phyloP scores from a whole-genome alignment of 768 basidiomycete genomes.

The Kwoniella sp. region DNA sequence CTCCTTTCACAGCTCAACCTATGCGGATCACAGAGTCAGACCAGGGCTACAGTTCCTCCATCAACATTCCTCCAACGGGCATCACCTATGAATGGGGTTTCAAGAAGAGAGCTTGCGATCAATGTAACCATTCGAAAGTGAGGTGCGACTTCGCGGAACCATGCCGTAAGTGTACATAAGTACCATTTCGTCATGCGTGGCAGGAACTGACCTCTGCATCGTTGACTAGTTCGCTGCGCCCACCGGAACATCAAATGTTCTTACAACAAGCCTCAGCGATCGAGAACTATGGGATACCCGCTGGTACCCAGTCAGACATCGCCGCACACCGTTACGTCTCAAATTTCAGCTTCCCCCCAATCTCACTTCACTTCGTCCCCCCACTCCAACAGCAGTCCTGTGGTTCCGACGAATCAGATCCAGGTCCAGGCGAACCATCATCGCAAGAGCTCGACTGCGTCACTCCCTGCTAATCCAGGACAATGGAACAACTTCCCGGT shows the following conservation, averaged over 20 bases:
- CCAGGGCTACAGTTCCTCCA: slow-evolving; percentile 23
- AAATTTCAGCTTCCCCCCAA: slow-evolving; percentile 28
- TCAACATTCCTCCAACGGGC: slow-evolving; percentile 9
- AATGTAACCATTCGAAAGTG: slow-evolving; percentile 55
- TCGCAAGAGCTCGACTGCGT: slow-evolving; percentile 14
- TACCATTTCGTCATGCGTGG: neutral
- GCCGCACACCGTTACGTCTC: neutral
- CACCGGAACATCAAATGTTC: slow-evolving; percentile 40
- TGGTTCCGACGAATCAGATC: neutral
- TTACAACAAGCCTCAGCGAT: slow-evolving; percentile 40
- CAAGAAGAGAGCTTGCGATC: slow-evolving; percentile 54
- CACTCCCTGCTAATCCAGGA: slow-evolving; percentile 7
- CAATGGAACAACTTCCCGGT: slow-evolving; percentile 11
- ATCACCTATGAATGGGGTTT: slow-evolving; percentile 34
- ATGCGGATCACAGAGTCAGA: slow-evolving; percentile 36
- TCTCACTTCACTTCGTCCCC: slow-evolving; percentile 44
- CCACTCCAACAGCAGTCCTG: slow-evolving; percentile 25
- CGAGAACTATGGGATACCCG: slow-evolving; percentile 23
- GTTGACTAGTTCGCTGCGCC: slow-evolving; percentile 37
- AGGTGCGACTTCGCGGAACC: slow-evolving; percentile 50
- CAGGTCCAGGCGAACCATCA: slow-evolving; percentile 6
- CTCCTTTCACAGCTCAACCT: slow-evolving; percentile 21
- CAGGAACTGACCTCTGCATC: neutral
- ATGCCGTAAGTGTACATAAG: slow-evolving; percentile 40
- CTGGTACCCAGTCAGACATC: slow-evolving; percentile 12